Conservation (phyloP, 169 alveolate genomes). For the Fabrea salina region DNA sequence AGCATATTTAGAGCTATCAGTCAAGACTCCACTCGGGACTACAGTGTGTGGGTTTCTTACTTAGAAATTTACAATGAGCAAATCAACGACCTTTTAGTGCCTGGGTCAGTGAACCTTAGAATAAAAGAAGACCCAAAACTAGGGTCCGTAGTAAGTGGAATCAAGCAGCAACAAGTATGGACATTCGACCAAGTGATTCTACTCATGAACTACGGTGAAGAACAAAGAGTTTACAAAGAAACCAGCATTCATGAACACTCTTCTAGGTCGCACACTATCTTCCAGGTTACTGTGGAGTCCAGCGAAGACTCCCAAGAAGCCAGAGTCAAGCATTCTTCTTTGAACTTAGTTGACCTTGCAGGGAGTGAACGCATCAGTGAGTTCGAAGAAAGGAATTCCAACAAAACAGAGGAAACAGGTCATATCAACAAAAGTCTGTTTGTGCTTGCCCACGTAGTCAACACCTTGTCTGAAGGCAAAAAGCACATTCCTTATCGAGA, state of each 20-base stretch:
- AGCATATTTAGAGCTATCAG: conserved; percentile 63
- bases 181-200: conserved; percentile 75
- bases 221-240: conserved; percentile 75
- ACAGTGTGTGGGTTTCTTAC: conserved; percentile 69
- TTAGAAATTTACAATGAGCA: conserved; percentile 82
- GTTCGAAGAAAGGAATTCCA: conserved; percentile 36
- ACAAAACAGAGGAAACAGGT: conserved; percentile 62
- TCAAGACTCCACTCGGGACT: conserved; percentile 60
- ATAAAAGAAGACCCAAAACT: conserved; percentile 69
- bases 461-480: conserved; percentile 76
- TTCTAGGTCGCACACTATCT: conserved; percentile 81
- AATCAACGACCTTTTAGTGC: conserved; percentile 73
- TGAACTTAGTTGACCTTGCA: conserved; percentile 85
- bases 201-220: conserved; percentile 81
- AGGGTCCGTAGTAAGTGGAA: conserved; percentile 43
- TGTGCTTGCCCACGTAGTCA: conserved; percentile 68
- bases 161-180: conserved; percentile 63
- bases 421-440: conserved; percentile 67
- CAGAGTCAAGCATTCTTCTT: conserved; percentile 18
- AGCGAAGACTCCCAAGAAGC: conserved; percentile 47
- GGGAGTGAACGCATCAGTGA: conserved; percentile 82
- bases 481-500: conserved; percentile 77
- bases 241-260: conserved; percentile 83
- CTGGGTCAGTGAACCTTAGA: conserved; percentile 69
- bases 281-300: conserved; percentile 65